These are phyloP conservation scores for Phaseolus coccineus DNA, from an alignment of 331 rosid genomes.

Conservation along the genomic window DNA sequence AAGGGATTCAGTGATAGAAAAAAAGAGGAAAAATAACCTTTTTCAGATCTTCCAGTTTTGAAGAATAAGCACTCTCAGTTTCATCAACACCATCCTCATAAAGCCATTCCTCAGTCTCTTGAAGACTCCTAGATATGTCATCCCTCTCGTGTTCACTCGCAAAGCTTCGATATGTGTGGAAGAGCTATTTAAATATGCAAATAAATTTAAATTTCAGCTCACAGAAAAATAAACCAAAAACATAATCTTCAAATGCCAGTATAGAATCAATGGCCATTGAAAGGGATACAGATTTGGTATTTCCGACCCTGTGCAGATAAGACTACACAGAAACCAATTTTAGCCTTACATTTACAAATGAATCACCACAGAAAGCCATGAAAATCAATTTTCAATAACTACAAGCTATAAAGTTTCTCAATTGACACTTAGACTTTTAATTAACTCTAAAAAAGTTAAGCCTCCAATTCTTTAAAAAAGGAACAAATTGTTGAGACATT, in stretches of 20 bases:
- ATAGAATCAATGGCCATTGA: slow-evolving; percentile 34
- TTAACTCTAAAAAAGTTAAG: neutral
- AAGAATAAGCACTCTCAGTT: slow-evolving; percentile 80
- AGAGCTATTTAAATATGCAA: slow-evolving; percentile 66
- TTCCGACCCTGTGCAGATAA: slow-evolving; percentile 19
- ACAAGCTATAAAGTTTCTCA: slow-evolving; percentile 7
- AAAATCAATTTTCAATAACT: slow-evolving; percentile 31
- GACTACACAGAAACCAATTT: slow-evolving; percentile 12
- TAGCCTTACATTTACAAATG: slow-evolving; percentile 5
- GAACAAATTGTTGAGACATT: slow-evolving; percentile 29
- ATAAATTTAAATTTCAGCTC: slow-evolving; percentile 42
- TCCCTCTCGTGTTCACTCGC: slow-evolving; percentile 87
- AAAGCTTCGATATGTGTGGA: slow-evolving; percentile 77
- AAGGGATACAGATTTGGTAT: slow-evolving; percentile 9
- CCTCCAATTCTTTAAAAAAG: slow-evolving; percentile 10
- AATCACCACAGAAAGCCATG: slow-evolving; percentile 5
- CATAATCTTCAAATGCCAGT: slow-evolving; percentile 35
- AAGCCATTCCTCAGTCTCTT: slow-evolving; percentile 97
- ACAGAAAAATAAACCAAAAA: slow-evolving; percentile 30
- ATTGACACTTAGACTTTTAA: neutral
- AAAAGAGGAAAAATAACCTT: slow-evolving; percentile 60
- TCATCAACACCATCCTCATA: slow-evolving; percentile 98
- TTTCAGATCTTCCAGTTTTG: slow-evolving; percentile 82
- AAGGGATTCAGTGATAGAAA: slow-evolving; percentile 31
- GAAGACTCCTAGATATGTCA: slow-evolving; percentile 79